Percentiles rank a stretch among this genome's conserved stretches.
Conservation (phyloP, 257 asterid species). For the Ilex aquifolium region DNA sequence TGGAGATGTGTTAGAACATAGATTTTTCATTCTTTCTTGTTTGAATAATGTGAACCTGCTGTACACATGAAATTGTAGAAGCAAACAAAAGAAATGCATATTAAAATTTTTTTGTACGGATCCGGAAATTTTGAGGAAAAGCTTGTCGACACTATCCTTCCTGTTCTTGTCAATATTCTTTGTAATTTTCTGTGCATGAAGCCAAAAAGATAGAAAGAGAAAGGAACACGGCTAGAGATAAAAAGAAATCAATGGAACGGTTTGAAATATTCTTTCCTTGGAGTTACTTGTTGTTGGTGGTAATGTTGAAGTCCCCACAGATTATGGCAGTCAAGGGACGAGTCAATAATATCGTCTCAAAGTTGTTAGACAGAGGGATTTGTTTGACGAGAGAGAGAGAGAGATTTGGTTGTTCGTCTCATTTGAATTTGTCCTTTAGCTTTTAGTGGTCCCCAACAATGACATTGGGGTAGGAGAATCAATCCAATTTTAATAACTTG, state of each 20-base stretch:
- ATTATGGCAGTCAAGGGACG: too few species aligned
- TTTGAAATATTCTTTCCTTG: slow-evolving; percentile 9
- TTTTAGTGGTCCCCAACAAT: too few species aligned
- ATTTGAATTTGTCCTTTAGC: too few species aligned
- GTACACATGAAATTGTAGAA: slow-evolving; percentile 13
- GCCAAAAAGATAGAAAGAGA: slow-evolving; percentile 8
- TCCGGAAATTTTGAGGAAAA: slow-evolving; percentile 27
- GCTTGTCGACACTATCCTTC: not conserved
- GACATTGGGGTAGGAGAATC: too few species aligned
- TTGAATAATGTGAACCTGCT: slow-evolving; percentile 9
- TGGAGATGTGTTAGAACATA: not conserved
- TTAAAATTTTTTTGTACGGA: slow-evolving; percentile 22
- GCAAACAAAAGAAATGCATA: not conserved
- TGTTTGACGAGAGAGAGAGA: too few species aligned
- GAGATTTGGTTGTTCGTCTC: too few species aligned
- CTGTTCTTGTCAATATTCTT: slow-evolving; percentile 16
- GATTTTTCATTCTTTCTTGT: slow-evolving; percentile 5
- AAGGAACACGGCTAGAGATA: not conserved
- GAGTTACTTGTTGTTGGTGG: not conserved
- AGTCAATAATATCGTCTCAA: too few species aligned
- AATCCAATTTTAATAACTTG: too few species aligned
- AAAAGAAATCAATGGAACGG: not conserved
- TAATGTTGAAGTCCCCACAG: slow-evolving; percentile 1
- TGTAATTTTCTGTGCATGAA: slow-evolving; percentile 7
- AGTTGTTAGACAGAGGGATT: too few species aligned